A percentile compares a stretch with the other conserved stretches of the same genome.
phyloP scores from a whole-genome alignment of 805 yeast genomes.

The Lipomyces starkeyi region DNA sequence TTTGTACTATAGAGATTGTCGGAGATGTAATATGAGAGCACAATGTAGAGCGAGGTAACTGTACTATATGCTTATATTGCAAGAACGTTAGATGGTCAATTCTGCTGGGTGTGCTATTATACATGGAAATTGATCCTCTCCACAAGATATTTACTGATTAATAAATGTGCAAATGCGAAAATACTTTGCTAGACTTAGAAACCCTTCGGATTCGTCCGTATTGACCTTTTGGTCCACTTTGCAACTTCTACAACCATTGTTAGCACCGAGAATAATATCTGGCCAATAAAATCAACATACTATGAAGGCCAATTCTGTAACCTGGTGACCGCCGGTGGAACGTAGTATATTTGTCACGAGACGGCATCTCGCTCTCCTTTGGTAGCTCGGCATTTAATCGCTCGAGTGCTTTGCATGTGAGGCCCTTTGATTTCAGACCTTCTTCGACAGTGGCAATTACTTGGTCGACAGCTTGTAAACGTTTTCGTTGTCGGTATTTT shows the following conservation, averaged over 20 bases:
- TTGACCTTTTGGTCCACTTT: conserved; percentile 39
- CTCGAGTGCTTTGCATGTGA: conserved; percentile 32
- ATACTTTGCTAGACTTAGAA: conserved; percentile 13
- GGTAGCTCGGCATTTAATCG: conserved; percentile 58
- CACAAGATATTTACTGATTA: background rate
- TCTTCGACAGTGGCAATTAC: conserved; percentile 70
- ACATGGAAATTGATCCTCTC: background rate
- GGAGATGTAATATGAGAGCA: background rate
- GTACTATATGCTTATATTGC: background rate
- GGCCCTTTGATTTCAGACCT: conserved; percentile 51
- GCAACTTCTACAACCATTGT: conserved; percentile 35
- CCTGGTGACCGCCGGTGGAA: conserved; percentile 74
- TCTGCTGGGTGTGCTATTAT: background rate
- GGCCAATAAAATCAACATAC: conserved; percentile 18
- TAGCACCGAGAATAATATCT: background rate
- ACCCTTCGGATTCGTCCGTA: conserved; percentile 34
- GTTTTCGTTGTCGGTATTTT: conserved; percentile 80
- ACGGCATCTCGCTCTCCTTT: conserved; percentile 76
- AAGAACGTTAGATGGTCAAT: background rate
- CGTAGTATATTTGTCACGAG: conserved; percentile 85
- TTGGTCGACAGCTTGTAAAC: conserved; percentile 81
- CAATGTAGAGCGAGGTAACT: background rate
- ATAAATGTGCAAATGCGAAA: background rate
- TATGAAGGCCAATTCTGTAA: conserved; percentile 86
- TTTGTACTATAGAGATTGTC: background rate